Conservation (phyloP, 2,329 filamentous ascomycete genomes). For the Ophiocordyceps unilateralis region DNA sequence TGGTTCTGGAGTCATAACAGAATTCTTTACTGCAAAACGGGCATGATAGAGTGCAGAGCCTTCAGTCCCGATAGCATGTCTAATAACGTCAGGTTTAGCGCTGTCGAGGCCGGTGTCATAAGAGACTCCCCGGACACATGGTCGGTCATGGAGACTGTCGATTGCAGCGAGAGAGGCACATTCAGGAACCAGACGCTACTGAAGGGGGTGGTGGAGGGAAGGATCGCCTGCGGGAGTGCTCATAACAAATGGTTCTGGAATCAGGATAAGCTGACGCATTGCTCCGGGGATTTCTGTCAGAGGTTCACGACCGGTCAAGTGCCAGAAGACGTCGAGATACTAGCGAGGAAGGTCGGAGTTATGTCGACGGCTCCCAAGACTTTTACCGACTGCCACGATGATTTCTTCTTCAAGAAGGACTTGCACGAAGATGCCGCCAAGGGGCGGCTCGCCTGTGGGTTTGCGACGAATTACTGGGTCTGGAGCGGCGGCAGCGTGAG, state of each 20-base stretch:
- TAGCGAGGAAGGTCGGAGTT: background rate
- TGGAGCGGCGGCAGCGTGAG: background rate
- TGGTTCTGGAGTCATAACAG: background rate
- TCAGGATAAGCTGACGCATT: background rate
- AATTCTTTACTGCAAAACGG: background rate
- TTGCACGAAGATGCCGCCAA: background rate
- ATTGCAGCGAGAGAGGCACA: background rate
- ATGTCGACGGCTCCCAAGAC: background rate
- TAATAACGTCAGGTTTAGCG: background rate
- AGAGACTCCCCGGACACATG: background rate
- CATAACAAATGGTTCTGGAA: background rate
- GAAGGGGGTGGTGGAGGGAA: background rate
- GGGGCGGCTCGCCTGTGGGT: background rate
- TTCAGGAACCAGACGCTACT: background rate
- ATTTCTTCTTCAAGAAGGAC: background rate
- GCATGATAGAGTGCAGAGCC: background rate
- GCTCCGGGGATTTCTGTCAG: background rate
- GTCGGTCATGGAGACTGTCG: background rate
- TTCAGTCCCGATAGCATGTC: background rate
- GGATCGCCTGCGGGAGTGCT: background rate
- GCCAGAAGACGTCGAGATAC: background rate
- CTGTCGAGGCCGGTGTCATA: background rate
- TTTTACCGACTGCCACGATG: background rate
- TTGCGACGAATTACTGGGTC: background rate
- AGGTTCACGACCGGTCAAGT: background rate